Evolutionary conservation across 768 basidiomycete genomes (phyloP), one percentile per base, ranked within the genome.

Genomic region (Calvatia gigantea): DNA sequence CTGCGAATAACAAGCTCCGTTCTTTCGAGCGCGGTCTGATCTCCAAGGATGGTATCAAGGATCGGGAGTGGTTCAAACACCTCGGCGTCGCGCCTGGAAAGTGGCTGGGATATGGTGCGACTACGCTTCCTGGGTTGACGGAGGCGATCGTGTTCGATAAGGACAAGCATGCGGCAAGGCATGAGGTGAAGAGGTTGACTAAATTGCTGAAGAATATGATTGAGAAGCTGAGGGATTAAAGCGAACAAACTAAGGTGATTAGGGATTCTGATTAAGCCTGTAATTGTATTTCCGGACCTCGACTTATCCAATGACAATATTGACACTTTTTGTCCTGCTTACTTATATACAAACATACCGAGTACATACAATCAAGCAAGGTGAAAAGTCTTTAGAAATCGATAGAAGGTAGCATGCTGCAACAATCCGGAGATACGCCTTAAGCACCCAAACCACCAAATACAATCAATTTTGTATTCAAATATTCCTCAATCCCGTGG

Each of bases 401-500:
- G 19, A 37, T 31, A 31, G 29, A 42, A 23, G 9, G 43, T 42
- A 19, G 9, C 27, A 42, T 25, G 48, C 11, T 29, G n/a, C n/a
- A n/a, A n/a, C 32, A 29, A 17, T 29, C 28, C 4, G 45, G 46
- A 19, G 27, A 29, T 2, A 29, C 25, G 8, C n/a, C 14, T 65
- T 52, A 68, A 45, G 65, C 52, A 48, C 71, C 68, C 61, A 91
- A 63, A 11, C 88, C 89, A 41, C 91, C 91, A 63, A 94, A 90
- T 14, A 83, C 82, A 62, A 94, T 89, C 70, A 89, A 64, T 70
- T 94, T 94, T 41, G 78, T 79, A 66, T 85, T 87, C 83, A 93
- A 72, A 64, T 91, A 98, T 63, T 98, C 96, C 38, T 86, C 82
- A 60, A 98, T 91, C 3, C 94, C 95, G 70, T 93, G 89, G 1